A percentile compares a stretch with the other conserved stretches of the same genome.
phyloP scores from a whole-genome alignment of 805 yeast species.

The Grigorovia transvaalensis region DNA sequence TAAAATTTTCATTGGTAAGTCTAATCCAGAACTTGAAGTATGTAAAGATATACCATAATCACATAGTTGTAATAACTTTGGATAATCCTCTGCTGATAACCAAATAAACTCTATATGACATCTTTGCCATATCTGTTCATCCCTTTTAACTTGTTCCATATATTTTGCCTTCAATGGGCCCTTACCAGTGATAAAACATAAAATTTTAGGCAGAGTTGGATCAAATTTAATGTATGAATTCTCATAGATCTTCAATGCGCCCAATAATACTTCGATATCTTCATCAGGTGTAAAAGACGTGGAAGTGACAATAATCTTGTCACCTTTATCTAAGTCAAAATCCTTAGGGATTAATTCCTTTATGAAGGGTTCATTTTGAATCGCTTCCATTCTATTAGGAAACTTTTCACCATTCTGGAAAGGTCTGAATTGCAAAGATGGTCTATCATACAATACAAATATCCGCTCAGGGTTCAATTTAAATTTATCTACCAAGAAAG shows the following conservation, averaged over 20 bases:
- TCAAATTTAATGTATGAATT: slow-evolving; percentile 17
- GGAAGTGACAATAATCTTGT: slow-evolving; percentile 68
- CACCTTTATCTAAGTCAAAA: slow-evolving; percentile 30
- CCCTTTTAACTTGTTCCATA: slow-evolving; percentile 32
- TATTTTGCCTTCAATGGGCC: slow-evolving; percentile 69
- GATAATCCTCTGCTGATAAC: slow-evolving; percentile 74
- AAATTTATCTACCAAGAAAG: slow-evolving; percentile 47
- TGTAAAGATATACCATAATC: slow-evolving; percentile 88
- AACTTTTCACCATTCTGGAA: slow-evolving; percentile 10
- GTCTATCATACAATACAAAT: slow-evolving; percentile 74
- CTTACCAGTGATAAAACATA: slow-evolving; percentile 88
- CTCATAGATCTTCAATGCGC: slow-evolving; percentile 58
- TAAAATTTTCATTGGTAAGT: slow-evolving; percentile 92
- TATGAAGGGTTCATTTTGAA: slow-evolving; percentile 24
- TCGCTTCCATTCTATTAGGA: slow-evolving; percentile 6
- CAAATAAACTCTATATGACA: slow-evolving; percentile 59
- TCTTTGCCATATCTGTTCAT: slow-evolving; percentile 32
- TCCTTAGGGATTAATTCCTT: slow-evolving; percentile 26
- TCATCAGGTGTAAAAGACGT: slow-evolving; percentile 97
- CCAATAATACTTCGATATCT: slow-evolving; percentile 60
- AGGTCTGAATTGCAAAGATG: slow-evolving; percentile 60
- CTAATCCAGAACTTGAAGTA: slow-evolving; percentile 84
- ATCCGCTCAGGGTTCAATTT: slow-evolving; percentile 39
- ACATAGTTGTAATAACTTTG: slow-evolving; percentile 59
- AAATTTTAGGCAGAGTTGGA: slow-evolving; percentile 35